Evolutionary conservation across 169 alveolate genomes (phyloP).

Genomic region (Eimeria nieschulzi): DNA sequence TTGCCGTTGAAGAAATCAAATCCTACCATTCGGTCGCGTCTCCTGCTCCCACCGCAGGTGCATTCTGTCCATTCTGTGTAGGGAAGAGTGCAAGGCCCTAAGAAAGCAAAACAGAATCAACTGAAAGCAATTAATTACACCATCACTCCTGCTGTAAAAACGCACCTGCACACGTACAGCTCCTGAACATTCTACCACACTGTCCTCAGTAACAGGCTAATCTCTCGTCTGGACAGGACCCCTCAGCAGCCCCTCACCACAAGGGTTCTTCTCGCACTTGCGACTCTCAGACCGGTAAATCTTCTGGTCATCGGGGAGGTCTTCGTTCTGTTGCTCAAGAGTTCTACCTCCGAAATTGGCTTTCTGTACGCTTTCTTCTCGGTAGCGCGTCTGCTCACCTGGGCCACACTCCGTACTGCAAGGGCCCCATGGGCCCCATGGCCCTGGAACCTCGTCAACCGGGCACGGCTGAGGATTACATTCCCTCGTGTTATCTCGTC

Average conservation of each 20-base stretch:
- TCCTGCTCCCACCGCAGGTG: slow-evolving; percentile 30
- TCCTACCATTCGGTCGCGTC: slow-evolving; percentile 28
- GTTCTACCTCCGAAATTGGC: slow-evolving; percentile 74
- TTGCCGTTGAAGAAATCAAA: slow-evolving; percentile 53
- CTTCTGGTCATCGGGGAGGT: slow-evolving; percentile 6
- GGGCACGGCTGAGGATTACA: slow-evolving; percentile 76
- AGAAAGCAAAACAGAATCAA: background rate
- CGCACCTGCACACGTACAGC: too few species aligned
- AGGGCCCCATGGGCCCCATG: slow-evolving; percentile 78
- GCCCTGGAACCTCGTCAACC: slow-evolving; percentile 75
- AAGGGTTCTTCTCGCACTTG: slow-evolving; percentile 40
- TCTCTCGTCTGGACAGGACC: too few species aligned
- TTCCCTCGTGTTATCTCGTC: background rate
- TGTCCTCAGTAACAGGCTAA: too few species aligned
- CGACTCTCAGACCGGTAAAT: background rate
- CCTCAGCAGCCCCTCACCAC: slow-evolving; percentile 52
- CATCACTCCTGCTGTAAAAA: too few species aligned
- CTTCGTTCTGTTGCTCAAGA: slow-evolving; percentile 55
- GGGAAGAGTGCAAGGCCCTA: slow-evolving; percentile 69
- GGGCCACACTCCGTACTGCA: slow-evolving; percentile 78
- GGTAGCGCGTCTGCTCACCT: slow-evolving; percentile 70
- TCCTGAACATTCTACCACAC: too few species aligned
- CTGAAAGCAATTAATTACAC: background rate
- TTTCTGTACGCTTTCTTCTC: slow-evolving; percentile 45
- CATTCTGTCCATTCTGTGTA: slow-evolving; percentile 54